These are phyloP conservation scores for Aspergillus wentii DNA, from an alignment of 495 filamentous ascomycete genomes.

Conservation along the genomic window DNA sequence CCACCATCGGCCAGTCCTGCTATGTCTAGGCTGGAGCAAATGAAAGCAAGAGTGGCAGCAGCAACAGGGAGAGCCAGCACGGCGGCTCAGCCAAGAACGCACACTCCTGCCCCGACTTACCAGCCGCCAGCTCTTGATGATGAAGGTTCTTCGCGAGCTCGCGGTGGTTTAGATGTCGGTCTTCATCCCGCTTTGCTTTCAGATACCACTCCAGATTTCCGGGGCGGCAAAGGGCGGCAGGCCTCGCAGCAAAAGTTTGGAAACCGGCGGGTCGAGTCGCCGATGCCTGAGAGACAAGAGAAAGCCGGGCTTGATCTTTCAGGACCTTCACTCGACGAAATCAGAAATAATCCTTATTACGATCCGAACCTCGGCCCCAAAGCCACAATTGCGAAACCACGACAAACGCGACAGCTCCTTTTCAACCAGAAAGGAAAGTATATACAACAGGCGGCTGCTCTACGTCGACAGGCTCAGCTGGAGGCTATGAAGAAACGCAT, in stretches of 20 bases:
- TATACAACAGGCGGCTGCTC: conserved; percentile 83
- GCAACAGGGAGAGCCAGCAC: conserved; percentile 59
- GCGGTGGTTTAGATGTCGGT: conserved; percentile 82
- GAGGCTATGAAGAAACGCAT: conserved; percentile 94
- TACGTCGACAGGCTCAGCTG: conserved; percentile 79
- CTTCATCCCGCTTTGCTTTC: conserved; percentile 83
- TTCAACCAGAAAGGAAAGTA: conserved; percentile 99
- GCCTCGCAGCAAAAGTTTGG: conserved; percentile 51
- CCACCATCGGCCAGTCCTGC: conserved; percentile 43
- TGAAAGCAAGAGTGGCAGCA: conserved; percentile 80
- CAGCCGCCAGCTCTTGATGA: conserved; percentile 44
- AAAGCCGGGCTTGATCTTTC: conserved; percentile 65
- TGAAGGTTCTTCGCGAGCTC: conserved; percentile 43
- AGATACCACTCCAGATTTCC: conserved; percentile 60
- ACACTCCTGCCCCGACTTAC: conserved; percentile 30
- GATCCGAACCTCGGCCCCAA: conserved; percentile 67
- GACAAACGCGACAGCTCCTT: conserved; percentile 67
- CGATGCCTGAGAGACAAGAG: conserved; percentile 35
- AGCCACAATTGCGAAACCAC: conserved; percentile 54
- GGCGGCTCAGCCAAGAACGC: conserved; percentile 32
- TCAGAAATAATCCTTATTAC: conserved; percentile 77
- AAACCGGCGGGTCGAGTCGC: conserved; percentile 53
- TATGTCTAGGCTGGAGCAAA: conserved; percentile 52
- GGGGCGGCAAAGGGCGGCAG: conserved; percentile 52
- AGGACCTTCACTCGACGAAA: conserved; percentile 63